Percentiles rank a stretch among this genome's conserved stretches.
These are phyloP conservation scores for Sugiyamaella xylanicola DNA, from an alignment of 1,139 yeast species.

Conservation along the genomic window DNA sequence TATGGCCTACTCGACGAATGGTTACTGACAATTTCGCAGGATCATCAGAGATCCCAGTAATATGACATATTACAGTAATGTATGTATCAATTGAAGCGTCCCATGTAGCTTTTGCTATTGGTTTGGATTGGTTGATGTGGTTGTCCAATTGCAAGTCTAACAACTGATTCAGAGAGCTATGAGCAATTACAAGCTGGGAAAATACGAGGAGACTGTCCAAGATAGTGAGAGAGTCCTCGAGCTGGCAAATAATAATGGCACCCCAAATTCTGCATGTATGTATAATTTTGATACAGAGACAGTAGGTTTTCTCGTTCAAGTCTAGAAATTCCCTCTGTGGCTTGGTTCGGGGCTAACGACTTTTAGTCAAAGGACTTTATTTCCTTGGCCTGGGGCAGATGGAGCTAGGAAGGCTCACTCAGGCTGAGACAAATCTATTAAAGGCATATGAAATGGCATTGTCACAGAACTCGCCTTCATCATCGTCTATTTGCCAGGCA, in stretches of 20 bases:
- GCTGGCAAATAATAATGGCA: constrained; percentile 31
- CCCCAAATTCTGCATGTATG: constrained; percentile 12
- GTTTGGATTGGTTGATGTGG: too few species aligned
- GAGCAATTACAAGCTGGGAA: constrained; percentile 32
- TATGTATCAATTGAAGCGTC: too few species aligned
- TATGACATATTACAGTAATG: constrained; percentile 39
- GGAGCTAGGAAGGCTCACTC: constrained; percentile 36
- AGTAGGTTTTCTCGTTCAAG: too few species aligned
- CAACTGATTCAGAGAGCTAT: constrained; percentile 33
- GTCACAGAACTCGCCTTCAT: constrained; percentile 34
- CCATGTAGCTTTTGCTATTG: too few species aligned
- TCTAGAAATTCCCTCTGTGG: too few species aligned
- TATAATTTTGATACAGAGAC: too few species aligned
- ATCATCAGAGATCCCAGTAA: constrained; percentile 37
- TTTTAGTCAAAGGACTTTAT: constrained; percentile 39
- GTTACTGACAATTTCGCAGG: constrained; percentile 17
- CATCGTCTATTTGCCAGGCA: constrained; percentile 37
- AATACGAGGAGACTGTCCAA: constrained; percentile 34
- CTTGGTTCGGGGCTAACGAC: constrained; percentile 23
- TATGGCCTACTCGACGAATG: not conserved
- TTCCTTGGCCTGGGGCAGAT: constrained; percentile 39
- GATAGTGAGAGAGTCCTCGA: constrained; percentile 44
- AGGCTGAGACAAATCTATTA: constrained; percentile 40
- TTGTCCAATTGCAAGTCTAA: too few species aligned
- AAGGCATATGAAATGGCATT: constrained; percentile 43